Conservation (phyloP, 495 filamentous ascomycete genomes). For the Penicillium daleae region DNA sequence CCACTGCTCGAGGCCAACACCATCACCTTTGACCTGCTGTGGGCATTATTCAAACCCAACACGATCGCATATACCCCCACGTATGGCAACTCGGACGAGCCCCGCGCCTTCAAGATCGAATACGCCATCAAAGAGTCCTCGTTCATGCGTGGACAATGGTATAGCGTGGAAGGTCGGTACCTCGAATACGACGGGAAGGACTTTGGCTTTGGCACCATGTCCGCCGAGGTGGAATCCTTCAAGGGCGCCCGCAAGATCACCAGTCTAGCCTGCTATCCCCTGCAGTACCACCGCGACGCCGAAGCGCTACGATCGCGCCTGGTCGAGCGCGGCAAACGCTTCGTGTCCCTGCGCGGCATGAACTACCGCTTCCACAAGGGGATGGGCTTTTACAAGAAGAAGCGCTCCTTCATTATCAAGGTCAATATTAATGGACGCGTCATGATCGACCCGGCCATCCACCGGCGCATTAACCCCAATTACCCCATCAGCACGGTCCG, state of each 20-base stretch:
- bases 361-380: slow-evolving; percentile 85
- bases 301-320: slow-evolving; percentile 66
- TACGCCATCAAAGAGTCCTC: slow-evolving; percentile 71
- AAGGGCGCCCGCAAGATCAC: slow-evolving; percentile 84
- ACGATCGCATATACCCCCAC: slow-evolving; percentile 81
- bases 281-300: slow-evolving; percentile 80
- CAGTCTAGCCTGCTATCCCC: slow-evolving; percentile 74
- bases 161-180: slow-evolving; percentile 79
- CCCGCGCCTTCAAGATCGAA: slow-evolving; percentile 88
- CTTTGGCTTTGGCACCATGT: slow-evolving; percentile 71
- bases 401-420: slow-evolving; percentile 70
- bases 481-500: slow-evolving; percentile 81
- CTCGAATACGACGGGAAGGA: slow-evolving; percentile 84
- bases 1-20: slow-evolving; percentile 81
- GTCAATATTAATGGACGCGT: slow-evolving; percentile 89
- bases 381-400: slow-evolving; percentile 82
- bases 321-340: slow-evolving; percentile 85
- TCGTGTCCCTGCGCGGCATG: slow-evolving; percentile 77
- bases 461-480: slow-evolving; percentile 86
- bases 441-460: slow-evolving; percentile 89
- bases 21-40: slow-evolving; percentile 88
- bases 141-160: slow-evolving; percentile 79
- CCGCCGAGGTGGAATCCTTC: slow-evolving; percentile 75
- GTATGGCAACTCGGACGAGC: slow-evolving; percentile 79
- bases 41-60: slow-evolving; percentile 92